phyloP scores from a whole-genome alignment of 768 basidiomycete species.

The Russula sp. region DNA sequence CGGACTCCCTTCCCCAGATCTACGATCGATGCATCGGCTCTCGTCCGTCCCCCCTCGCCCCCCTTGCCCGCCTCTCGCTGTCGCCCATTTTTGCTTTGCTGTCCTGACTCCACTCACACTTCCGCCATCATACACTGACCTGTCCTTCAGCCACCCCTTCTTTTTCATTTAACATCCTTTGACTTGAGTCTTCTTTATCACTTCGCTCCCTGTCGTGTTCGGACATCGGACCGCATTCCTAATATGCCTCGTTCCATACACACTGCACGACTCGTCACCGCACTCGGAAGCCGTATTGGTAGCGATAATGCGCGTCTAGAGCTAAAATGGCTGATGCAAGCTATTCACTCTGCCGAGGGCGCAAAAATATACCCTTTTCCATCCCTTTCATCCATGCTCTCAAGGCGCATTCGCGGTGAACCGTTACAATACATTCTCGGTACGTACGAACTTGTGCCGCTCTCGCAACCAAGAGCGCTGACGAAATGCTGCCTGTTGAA shows the following conservation, averaged over 20 bases:
- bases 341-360: constrained; percentile 15
- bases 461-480: neutral
- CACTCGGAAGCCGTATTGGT: constrained; percentile 32
- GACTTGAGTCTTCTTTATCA: neutral
- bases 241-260: constrained; percentile 2
- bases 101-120: too few species aligned
- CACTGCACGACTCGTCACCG: constrained; percentile 20
- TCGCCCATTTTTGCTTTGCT: neutral
- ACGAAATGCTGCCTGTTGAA: constrained; percentile 16
- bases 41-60: neutral
- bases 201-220: neutral
- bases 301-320: constrained; percentile 34
- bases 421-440: constrained; percentile 91
- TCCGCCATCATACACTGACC: neutral
- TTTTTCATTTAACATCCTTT: neutral
- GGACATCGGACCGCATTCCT: neutral
- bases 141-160: neutral
- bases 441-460: constrained; percentile 27
- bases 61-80: neutral
- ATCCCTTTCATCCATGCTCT: constrained; percentile 40
- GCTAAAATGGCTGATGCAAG: constrained; percentile 43
- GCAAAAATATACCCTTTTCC: constrained; percentile 23
- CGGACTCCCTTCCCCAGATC: neutral
- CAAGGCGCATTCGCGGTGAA: constrained; percentile 57
- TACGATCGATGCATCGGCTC: neutral